Evolutionary conservation across 2,329 filamentous ascomycete genomes (phyloP), one percentile per base, ranked within the genome.

Genomic region (Alternaria hordeiaustralica): DNA sequence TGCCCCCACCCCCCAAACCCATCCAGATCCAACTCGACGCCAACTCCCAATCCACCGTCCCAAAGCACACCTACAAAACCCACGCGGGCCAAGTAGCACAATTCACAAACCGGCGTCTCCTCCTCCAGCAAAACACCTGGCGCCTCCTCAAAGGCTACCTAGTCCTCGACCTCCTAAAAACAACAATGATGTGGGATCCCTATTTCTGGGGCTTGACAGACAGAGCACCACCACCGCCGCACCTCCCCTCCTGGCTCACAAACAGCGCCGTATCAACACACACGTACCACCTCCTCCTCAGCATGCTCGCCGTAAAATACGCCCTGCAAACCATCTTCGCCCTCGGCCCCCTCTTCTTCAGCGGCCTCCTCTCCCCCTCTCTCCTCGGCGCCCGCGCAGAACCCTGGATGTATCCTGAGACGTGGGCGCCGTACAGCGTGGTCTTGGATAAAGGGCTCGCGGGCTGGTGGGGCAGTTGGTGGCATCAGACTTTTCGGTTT

Each of bases 401-500:
- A 72, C 73, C 87, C 3, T 91, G 87, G 87, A 82, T 89, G 65
- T 90, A 90, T 71, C 83, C 87, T 0, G 82, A 85, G n/a, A 78
- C 81, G 12, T 91, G 86, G 79, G 88, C 88, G 0, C 75, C 81
- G 3, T 84, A 85, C 66, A 43, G 72, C 0, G 80, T 83, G 25
- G 83, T 94, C 2, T 79, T 90, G 11, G 87, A 93, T 65, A 84
- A 88, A 62, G 94, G 95, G 0, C 83, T 97, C 2, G 85, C 87
- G 1, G 94, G 94, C 1, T 91, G 90, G 80, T 98, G 95, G 95
- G 90, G 92, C 47, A 85, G 84, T 21, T 95, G 89, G 86, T 97
- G 95, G 95, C 95, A 98, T 78, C 94, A 97, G 80, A 90, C 90
- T 3, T 96, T 97, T 81, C 90, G 94, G 1, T 86, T 89, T 59